phyloP scores from a whole-genome alignment of 2,329 filamentous ascomycete genomes.

The Trichophyton mentagrophytes region DNA sequence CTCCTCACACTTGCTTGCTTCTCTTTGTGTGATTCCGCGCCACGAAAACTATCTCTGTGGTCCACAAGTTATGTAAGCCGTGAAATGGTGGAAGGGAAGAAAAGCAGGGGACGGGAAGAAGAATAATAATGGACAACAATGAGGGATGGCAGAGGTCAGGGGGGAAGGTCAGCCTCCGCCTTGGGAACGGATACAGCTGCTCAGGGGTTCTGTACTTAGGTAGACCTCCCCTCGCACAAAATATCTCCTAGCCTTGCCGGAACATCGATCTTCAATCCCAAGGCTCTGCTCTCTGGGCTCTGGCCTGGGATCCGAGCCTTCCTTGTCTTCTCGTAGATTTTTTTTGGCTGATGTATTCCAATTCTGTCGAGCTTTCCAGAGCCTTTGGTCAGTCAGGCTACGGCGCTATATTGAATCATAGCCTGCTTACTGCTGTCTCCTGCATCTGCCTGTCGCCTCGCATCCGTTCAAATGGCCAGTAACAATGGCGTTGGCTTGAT shows the following conservation, averaged over 20 bases:
- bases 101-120: not conserved
- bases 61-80: not conserved
- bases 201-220: not conserved
- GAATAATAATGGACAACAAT: not conserved
- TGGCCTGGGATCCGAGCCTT: not conserved
- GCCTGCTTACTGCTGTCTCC: not conserved
- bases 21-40: not conserved
- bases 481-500: not conserved
- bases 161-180: not conserved
- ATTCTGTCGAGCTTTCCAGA: not conserved
- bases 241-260: conserved; percentile 1
- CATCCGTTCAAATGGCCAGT: not conserved
- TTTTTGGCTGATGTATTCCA: not conserved
- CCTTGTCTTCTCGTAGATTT: not conserved
- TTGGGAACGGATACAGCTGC: not conserved
- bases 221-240: not conserved
- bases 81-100: not conserved
- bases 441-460: not conserved
- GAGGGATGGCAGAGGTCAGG: not conserved
- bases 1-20: not conserved
- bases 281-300: not conserved
- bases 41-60: conserved; percentile 1
- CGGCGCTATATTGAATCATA: no score
- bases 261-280: not conserved
- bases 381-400: no score